A percentile compares a stretch with the other conserved stretches of the same genome.
Evolutionary conservation across 306 rosid species (phyloP).

Genomic region (Abrus precatorius): DNA sequence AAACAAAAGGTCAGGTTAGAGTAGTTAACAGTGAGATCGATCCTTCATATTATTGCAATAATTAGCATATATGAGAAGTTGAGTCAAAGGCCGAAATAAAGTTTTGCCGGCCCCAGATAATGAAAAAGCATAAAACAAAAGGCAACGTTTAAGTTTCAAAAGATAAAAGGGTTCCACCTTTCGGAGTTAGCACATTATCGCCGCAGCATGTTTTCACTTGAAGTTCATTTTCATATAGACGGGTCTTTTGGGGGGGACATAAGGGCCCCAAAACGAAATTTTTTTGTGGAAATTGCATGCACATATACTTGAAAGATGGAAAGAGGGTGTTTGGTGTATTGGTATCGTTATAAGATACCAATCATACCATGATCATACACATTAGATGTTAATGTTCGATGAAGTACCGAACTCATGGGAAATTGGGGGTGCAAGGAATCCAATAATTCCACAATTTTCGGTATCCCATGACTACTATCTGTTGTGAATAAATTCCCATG

Average conservation of each 20-base stretch:
- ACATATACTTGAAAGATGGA: neutral
- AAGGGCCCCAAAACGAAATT: constrained; percentile 11
- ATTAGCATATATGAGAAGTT: constrained; percentile 28
- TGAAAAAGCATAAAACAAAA: neutral
- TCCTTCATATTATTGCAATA: constrained; percentile 39
- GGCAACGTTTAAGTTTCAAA: neutral
- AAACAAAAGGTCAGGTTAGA: constrained; percentile 28
- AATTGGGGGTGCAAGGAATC: neutral
- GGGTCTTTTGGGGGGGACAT: constrained; percentile 18
- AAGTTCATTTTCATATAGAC: constrained; percentile 7
- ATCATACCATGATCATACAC: constrained; percentile 15
- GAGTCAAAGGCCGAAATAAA: constrained; percentile 22
- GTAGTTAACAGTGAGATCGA: constrained; percentile 18
- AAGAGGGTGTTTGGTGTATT: neutral
- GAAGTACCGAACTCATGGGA: constrained; percentile 43
- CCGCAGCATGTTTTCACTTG: constrained; percentile 9
- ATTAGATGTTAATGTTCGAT: constrained; percentile 8
- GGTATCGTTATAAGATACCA: neutral
- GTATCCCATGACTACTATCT: neutral
- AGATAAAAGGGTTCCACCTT: neutral
- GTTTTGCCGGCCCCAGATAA: constrained; percentile 18
- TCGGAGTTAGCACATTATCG: neutral
- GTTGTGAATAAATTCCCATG: too few relatives aligned
- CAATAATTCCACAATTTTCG: constrained; percentile 43
- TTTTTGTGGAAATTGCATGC: neutral